phyloP scores from a whole-genome alignment of 73 alveolate genomes.

The Paramecium caudatum region DNA sequence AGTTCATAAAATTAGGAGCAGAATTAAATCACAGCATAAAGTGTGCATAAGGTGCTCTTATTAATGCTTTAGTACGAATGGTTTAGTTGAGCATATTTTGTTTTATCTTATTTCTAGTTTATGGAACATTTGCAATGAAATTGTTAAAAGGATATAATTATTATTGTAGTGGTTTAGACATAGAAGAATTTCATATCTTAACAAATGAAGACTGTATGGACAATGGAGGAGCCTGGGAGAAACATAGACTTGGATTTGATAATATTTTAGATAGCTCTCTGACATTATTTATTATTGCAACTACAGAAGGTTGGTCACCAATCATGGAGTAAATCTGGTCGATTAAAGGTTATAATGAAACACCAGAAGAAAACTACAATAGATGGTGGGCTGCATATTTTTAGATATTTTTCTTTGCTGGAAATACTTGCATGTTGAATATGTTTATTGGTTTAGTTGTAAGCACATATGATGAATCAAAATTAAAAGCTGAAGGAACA shows the following conservation, averaged over 20 bases:
- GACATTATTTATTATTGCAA: constrained; percentile 11
- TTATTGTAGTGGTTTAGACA: constrained; percentile 49
- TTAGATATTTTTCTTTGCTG: constrained; percentile 69
- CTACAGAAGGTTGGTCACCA: constrained; percentile 74
- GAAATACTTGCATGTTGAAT: constrained; percentile 71
- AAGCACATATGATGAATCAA: constrained; percentile 66
- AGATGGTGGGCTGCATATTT: constrained; percentile 71
- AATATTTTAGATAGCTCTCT: constrained; percentile 57
- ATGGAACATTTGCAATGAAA: constrained; percentile 71
- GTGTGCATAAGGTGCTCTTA: constrained; percentile 47
- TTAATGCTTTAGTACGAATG: constrained; percentile 41
- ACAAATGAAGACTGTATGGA: constrained; percentile 66
- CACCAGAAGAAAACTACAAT: constrained; percentile 42
- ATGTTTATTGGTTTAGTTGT: constrained; percentile 76
- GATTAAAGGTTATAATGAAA: background rate
- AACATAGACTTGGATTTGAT: constrained; percentile 62
- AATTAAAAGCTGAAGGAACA: constrained; percentile 24
- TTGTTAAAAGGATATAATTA: constrained; percentile 57
- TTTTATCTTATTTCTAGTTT: constrained; percentile 15
- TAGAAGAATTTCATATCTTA: background rate
- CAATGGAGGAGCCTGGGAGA: constrained; percentile 73
- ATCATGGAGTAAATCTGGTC: constrained; percentile 49
- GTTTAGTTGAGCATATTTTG: constrained; percentile 49
- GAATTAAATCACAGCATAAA: background rate
- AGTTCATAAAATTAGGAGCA: constrained; percentile 37